Evolutionary conservation across 129 eudicot species (phyloP).

Genomic region (Lactuca saligna): DNA sequence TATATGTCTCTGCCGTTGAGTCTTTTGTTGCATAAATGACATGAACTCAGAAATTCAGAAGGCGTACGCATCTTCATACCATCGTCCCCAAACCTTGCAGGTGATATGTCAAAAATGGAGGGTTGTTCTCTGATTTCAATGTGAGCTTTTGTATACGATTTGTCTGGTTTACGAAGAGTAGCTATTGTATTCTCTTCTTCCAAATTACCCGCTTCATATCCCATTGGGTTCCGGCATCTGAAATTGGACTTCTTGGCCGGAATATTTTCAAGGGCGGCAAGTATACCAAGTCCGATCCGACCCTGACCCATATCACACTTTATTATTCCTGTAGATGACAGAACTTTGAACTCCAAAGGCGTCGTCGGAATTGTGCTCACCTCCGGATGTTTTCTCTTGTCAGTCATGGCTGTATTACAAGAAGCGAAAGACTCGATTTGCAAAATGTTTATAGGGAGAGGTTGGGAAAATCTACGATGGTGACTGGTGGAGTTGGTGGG

Average conservation of each 20-base stretch:
- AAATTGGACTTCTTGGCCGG: constrained; percentile 23
- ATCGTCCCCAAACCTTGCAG: constrained; percentile 38
- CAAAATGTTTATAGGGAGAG: constrained; percentile 11
- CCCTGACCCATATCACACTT: constrained; percentile 51
- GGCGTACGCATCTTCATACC: constrained; percentile 25
- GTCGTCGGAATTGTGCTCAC: constrained; percentile 42
- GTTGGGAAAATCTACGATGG: constrained; percentile 6
- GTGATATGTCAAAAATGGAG: constrained; percentile 54
- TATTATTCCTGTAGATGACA: constrained; percentile 52
- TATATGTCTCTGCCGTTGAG: constrained; percentile 75
- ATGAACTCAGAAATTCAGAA: constrained; percentile 61
- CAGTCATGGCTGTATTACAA: constrained; percentile 42
- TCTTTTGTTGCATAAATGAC: constrained; percentile 58
- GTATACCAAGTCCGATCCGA: constrained; percentile 73
- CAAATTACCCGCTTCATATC: constrained; percentile 28
- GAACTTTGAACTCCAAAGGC: constrained; percentile 47
- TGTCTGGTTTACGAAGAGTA: constrained; percentile 45
- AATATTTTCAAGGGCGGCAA: constrained; percentile 62
- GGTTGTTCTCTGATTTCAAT: constrained; percentile 8
- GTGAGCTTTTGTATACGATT: constrained; percentile 51
- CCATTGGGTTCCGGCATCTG: constrained; percentile 25
- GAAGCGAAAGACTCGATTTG: background rate
- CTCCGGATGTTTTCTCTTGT: constrained; percentile 48
- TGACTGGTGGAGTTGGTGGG: constrained; percentile 51
- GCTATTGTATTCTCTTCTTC: constrained; percentile 56